A percentile compares a stretch with the other conserved stretches of the same genome.
Conservation (phyloP, 306 rosid genomes). For the Dicorynia guianensis region DNA sequence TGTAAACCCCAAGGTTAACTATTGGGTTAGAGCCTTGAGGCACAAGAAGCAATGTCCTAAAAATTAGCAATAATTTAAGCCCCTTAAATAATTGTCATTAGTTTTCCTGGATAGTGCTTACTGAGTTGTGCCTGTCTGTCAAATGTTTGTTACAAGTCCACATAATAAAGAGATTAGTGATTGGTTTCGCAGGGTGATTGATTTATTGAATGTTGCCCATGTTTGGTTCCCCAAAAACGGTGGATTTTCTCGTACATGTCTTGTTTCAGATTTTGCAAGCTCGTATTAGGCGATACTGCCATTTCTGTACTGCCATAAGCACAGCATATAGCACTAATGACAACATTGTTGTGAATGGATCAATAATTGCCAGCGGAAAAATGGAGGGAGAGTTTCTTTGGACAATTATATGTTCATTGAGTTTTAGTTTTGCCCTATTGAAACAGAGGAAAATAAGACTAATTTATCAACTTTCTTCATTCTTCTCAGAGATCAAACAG, state of each 20-base stretch:
- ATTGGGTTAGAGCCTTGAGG: constrained; percentile 66
- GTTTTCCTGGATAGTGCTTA: constrained; percentile 69
- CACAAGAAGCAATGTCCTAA: constrained; percentile 75
- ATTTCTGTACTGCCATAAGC: constrained; percentile 38
- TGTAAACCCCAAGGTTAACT: constrained; percentile 71
- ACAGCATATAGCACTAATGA: constrained; percentile 43
- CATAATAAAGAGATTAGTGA: constrained; percentile 46
- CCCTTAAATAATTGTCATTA: constrained; percentile 49
- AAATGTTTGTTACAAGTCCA: constrained; percentile 56
- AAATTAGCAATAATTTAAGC: constrained; percentile 66
- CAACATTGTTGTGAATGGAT: constrained; percentile 33
- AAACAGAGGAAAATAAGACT: neutral
- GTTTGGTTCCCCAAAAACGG: constrained; percentile 84
- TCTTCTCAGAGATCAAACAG: neutral
- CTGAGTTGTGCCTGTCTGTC: constrained; percentile 88
- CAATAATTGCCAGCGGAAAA: constrained; percentile 33
- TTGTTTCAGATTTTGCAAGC: constrained; percentile 51
- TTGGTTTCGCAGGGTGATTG: constrained; percentile 84
- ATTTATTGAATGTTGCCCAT: constrained; percentile 62
- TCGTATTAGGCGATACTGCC: constrained; percentile 41
- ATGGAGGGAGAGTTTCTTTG: constrained; percentile 18
- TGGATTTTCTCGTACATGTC: constrained; percentile 70
- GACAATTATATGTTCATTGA: constrained; percentile 23
- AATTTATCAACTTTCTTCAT: too few species aligned
- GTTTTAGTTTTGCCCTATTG: constrained; percentile 39